Evolutionary conservation across 2,329 filamentous ascomycete genomes (phyloP), one percentile per base, ranked within the genome.

Genomic region (Talaromyces sp.): DNA sequence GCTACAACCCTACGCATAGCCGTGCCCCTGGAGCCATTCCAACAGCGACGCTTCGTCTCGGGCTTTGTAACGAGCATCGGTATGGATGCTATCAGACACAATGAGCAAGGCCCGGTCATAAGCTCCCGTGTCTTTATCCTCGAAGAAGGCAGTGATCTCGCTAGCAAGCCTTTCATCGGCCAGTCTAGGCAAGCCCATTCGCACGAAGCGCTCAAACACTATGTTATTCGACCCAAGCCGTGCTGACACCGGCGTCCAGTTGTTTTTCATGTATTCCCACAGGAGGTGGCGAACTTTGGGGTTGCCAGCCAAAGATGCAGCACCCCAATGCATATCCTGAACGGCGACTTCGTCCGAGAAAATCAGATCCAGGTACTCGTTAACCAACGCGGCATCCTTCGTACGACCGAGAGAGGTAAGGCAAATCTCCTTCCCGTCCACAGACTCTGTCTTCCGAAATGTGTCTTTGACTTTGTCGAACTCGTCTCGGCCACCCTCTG

Each of bases 351-450:
- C 83, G 73, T 89, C 88, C 67, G 91, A 93, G 75, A 96, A 89
- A 76, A 93, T 80, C 73, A 97, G 84, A 77, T 88, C 68, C 81
- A 89, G 71, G 83, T 88, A 82, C 71, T 88, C 77, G 61, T 83
- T 79, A 52, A 96, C 86, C 32, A 97, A 80, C 10, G 86, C 84
- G 0, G 80, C 72, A 60, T 91, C 85, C 68, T 88, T 88, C 22
- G 90, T 87, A 44, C 87, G 85, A 36, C 92, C 92, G 52, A 99
- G 83, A 4, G 90, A 86, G 42, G 84, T 81, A 3, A 98, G 84
- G 66, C 87, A 89, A 65, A 96, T 90, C 67, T 96, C 92, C 76
- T 93, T 96, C 69, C 92, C 93, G 70, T 98, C 95, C 42, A 97
- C 88, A 8, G 92, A 91, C 58, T 89, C 88, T 13, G 92, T 95